Evolutionary conservation across 2,329 filamentous ascomycete species (phyloP).

Genomic region (Botrytis sinoallii): DNA sequence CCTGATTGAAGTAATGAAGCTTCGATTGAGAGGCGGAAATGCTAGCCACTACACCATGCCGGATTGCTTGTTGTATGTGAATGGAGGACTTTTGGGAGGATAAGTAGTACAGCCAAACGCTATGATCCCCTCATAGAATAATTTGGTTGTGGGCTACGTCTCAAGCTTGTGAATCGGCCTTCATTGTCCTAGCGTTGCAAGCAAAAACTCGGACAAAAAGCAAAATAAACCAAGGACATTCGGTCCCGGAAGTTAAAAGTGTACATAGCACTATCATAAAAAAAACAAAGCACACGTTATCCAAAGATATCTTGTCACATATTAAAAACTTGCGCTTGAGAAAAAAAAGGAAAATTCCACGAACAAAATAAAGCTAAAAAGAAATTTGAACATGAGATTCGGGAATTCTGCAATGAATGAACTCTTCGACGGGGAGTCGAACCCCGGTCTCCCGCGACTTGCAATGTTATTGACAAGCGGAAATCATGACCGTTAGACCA

Average conservation of each 20-base stretch:
- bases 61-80: not conserved
- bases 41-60: conserved; percentile 15
- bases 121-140: not conserved
- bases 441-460: conserved; percentile 32
- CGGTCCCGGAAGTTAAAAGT: not conserved
- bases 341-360: not conserved
- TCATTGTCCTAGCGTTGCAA: not conserved
- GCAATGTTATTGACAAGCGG: conserved; percentile 35
- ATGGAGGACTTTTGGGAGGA: rapidly evolving
- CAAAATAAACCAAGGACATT: not conserved
- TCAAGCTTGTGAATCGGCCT: too few relatives aligned
- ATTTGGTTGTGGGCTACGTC: not conserved
- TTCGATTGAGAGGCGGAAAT: conserved; percentile 8
- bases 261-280: not conserved
- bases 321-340: not conserved
- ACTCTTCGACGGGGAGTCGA: conserved; percentile 30
- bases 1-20: not conserved
- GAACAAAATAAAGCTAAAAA: not conserved
- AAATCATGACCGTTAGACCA: conserved; percentile 41
- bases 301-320: not conserved
- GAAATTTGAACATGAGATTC: not conserved
- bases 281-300: not conserved
- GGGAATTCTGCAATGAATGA: not conserved
- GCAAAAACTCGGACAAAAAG: not conserved
- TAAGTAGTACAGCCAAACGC: rapidly evolving